Percentiles rank a stretch among this genome's conserved stretches.
Conservation (phyloP, 2,329 filamentous ascomycete genomes). For the Monosporascus sp. region DNA sequence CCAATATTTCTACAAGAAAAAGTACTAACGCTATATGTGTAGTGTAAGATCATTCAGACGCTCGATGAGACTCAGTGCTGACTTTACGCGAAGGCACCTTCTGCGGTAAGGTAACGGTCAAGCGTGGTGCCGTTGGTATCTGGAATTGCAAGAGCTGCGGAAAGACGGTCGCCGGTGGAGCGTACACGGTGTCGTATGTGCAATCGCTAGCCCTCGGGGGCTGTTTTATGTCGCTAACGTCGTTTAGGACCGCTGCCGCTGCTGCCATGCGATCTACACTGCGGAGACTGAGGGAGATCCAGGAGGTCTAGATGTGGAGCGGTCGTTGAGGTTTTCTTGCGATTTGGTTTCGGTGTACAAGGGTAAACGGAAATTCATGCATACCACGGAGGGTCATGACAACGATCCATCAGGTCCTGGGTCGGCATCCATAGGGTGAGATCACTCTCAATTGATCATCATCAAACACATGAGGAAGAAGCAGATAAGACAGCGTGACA, state of each 20-base stretch:
- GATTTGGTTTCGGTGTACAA: constrained; percentile 25
- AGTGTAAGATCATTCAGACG: neutral
- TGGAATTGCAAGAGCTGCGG: constrained; percentile 96
- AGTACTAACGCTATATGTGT: neutral
- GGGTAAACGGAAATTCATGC: constrained; percentile 23
- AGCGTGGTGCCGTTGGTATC: constrained; percentile 87
- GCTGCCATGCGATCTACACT: constrained; percentile 94
- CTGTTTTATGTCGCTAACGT: neutral
- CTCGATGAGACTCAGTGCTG: neutral
- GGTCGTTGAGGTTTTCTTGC: constrained; percentile 18
- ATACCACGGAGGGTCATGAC: constrained; percentile 20
- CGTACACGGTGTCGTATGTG: constrained; percentile 94
- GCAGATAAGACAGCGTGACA: constrained; percentile 4
- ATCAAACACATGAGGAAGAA: constrained; percentile 18
- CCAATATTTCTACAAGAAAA: no score
- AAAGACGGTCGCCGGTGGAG: constrained; percentile 90
- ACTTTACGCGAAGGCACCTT: constrained; percentile 68
- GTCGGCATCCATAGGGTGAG: constrained; percentile 13
- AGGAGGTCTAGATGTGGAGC: constrained; percentile 69
- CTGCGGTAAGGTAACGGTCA: constrained; percentile 95
- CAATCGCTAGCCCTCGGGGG: neutral
- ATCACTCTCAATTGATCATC: constrained; percentile 16
- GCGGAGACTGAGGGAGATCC: constrained; percentile 94
- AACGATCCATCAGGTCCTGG: constrained; percentile 17
- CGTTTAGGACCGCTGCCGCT: constrained; percentile 75